Evolutionary conservation across 202 grass and related monocot genomes (phyloP), one percentile per base, ranked within the genome.

Genomic region (Digitaria exilis): DNA sequence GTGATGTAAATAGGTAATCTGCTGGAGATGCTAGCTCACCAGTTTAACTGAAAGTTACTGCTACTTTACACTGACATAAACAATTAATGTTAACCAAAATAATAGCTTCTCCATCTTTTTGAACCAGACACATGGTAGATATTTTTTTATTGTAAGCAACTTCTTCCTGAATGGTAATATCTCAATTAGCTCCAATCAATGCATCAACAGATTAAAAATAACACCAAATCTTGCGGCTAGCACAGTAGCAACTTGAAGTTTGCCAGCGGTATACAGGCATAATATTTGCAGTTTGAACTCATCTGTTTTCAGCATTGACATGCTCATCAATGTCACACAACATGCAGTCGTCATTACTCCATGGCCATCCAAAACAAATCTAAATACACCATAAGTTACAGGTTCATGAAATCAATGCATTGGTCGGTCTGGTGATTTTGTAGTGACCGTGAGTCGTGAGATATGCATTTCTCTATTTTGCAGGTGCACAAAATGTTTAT

Each of bases 1-100:
- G n/a, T n/a, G n/a, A n/a, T n/a, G n/a, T n/a, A n/a, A n/a, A n/a
- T n/a, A n/a, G n/a, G n/a, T n/a, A n/a, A n/a, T n/a, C n/a, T n/a
- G n/a, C n/a, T n/a, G n/a, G n/a, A n/a, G n/a, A n/a, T n/a, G n/a
- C n/a, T n/a, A n/a, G n/a, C n/a, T n/a, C n/a, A n/a, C n/a, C 24
- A 55, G 19, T 55, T 78, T 78, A 18, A 50, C 39, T 78, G 2
- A 30, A 78, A 83, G 4, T 50, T 79, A 75, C 8, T 22, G 42
- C 28, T 65, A 88, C 31, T 78, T 67, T 2, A 52, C 34, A 66
- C 57, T 83, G 16, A n/a, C 17, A 73, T 67, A 31, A 79, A 7
- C 35, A 37, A 83, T 41, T 54, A 43, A 71, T 75, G 58, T 44
- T 46, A 56, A 74, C 26, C 37, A 75, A 60, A 64, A 49, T 64